Evolutionary conservation across 2,329 filamentous ascomycete genomes (phyloP).

Genomic region (Emericellopsis cladophorae): DNA sequence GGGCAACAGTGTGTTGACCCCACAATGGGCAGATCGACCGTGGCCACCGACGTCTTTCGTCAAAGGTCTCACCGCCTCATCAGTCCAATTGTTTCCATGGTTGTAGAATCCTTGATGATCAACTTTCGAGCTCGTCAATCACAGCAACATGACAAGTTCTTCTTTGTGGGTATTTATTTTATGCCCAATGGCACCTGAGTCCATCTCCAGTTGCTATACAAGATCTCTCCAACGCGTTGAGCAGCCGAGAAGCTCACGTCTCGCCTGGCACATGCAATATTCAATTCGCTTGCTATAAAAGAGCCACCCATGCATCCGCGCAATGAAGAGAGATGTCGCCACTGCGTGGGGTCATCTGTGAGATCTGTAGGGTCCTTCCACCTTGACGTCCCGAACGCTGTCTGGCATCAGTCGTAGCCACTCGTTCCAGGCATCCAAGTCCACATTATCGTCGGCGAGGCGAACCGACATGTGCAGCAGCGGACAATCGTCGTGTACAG

Average conservation of each 20-base stretch:
- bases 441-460: constrained; percentile 35
- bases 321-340: background rate
- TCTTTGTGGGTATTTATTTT: too few relatives aligned
- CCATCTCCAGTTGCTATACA: too few relatives aligned
- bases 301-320: background rate
- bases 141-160: too few relatives aligned
- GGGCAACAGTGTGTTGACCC: constrained; percentile 7
- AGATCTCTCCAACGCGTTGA: background rate
- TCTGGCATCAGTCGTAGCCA: constrained; percentile 47
- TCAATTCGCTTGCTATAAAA: too few relatives aligned
- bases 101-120: too few relatives aligned
- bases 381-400: constrained; percentile 39
- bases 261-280: too few relatives aligned
- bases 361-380: constrained; percentile 33
- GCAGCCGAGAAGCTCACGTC: too few relatives aligned
- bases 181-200: too few relatives aligned
- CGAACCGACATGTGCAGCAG: constrained; percentile 37
- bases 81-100: too few relatives aligned
- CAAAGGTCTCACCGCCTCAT: background rate
- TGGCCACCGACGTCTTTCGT: background rate
- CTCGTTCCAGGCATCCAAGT: constrained; percentile 41
- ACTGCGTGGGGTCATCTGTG: too few relatives aligned
- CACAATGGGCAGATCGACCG: background rate
- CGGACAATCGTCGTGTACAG: constrained; percentile 27
- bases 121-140: too few relatives aligned